Percentiles rank a stretch among this genome's conserved stretches.
phyloP scores from a whole-genome alignment of 2,329 filamentous ascomycete genomes.

The Arthrobotrys entomopaga region DNA sequence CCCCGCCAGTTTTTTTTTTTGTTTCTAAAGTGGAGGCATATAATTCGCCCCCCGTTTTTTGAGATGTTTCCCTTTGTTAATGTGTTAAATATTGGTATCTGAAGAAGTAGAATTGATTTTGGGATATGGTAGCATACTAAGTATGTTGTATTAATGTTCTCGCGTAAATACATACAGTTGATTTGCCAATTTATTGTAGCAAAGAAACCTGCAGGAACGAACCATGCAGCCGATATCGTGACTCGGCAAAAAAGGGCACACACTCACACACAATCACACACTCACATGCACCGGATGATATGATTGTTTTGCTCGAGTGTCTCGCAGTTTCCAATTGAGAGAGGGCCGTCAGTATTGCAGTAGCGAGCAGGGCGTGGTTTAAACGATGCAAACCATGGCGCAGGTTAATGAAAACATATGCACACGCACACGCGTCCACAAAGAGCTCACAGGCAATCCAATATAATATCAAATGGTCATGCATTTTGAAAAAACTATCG shows the following conservation, averaged over 20 bases:
- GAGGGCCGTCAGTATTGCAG: neutral
- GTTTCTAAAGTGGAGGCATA: constrained; percentile 32
- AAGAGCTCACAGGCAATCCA: neutral
- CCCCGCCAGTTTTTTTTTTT: constrained; percentile 29
- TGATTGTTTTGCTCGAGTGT: neutral
- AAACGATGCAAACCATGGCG: constrained; percentile 47
- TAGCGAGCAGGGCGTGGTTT: constrained; percentile 9
- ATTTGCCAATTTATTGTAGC: neutral
- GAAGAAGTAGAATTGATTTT: too few species aligned
- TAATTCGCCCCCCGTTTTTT: neutral
- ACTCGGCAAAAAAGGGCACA: neutral
- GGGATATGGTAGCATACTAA: too few species aligned
- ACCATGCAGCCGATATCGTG: constrained; percentile 44
- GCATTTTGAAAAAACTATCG: neutral
- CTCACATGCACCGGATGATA: neutral
- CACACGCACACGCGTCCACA: neutral
- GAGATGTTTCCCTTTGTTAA: neutral
- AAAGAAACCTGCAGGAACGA: constrained; percentile 34
- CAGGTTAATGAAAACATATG: constrained; percentile 36
- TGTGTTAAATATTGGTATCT: too few species aligned
- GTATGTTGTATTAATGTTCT: too few species aligned
- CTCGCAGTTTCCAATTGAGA: neutral
- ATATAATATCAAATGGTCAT: neutral
- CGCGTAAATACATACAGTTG: too few species aligned
- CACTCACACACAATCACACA: neutral